phyloP scores from a whole-genome alignment of 140 eudicot species.

The Anethum foeniculum region DNA sequence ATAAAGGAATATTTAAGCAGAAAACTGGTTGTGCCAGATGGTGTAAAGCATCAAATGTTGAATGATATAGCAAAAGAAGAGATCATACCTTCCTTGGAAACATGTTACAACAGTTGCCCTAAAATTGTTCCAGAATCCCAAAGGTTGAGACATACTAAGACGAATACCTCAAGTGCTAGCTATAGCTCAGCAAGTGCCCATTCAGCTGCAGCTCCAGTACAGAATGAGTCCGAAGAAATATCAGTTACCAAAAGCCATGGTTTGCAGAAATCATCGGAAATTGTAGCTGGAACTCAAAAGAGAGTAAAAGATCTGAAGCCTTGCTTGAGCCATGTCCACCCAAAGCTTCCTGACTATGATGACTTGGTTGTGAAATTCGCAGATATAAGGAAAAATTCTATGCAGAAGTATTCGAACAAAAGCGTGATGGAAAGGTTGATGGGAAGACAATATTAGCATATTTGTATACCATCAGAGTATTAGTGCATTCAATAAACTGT shows the following conservation, averaged over 20 bases:
- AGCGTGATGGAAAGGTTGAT: neutral
- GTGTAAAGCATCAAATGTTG: constrained; percentile 8
- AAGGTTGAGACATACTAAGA: neutral
- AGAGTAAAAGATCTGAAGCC: neutral
- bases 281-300: constrained; percentile 1
- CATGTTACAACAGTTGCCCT: neutral
- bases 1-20: constrained; percentile 9
- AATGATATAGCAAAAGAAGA: constrained; percentile 12
- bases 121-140: neutral
- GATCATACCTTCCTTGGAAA: neutral
- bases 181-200: neutral
- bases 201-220: neutral
- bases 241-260: neutral
- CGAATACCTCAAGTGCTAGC: neutral
- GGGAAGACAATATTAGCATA: neutral
- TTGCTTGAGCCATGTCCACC: constrained; percentile 22
- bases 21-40: neutral
- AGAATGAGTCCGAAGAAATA: neutral
- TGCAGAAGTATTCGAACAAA: constrained; percentile 3
- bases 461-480: neutral
- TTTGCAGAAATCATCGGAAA: neutral
- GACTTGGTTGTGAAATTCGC: constrained; percentile 19
- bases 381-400: constrained; percentile 3
- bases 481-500: neutral
- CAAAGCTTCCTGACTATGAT: constrained; percentile 27